Evolutionary conservation across 1,139 yeast species (phyloP), one percentile per base, ranked within the genome.

Genomic region (Meyerozyma carpophila): DNA sequence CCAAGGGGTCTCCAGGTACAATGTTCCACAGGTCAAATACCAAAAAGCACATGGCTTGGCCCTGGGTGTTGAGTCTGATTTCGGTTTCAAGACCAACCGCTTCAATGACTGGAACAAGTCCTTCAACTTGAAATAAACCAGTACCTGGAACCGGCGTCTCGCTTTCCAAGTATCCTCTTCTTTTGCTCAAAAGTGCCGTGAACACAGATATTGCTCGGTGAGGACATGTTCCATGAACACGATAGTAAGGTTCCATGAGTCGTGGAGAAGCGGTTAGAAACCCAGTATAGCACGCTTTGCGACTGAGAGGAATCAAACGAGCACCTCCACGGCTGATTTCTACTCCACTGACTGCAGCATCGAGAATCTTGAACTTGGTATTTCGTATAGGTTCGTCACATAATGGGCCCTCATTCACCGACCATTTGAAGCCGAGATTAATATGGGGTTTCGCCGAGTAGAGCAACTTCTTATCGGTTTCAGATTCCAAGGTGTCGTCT

Each of bases 1-100:
- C 96, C 52, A 91, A 61, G 5, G 98, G 98, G 64, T 91, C 90
- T 0, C 98, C 98, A 1, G 97, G 96, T 0, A 88, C 95, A 8
- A 71, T 61, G 16, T 78, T 77, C 96, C 97, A 94, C 47, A 71
- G 75, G 46, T 75, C 73, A 60, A 87, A 89, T 39, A 75, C 75
- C 49, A 84, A 61, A 37, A 79, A 80, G 40, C 90, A 79, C 68
- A 80, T 73, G 0, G 95, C 94, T 52, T 79, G 83, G 4, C 97
- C 96, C 49, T 80, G 82, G 0, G 96, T 80, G 20, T 83, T 79
- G 18, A 89, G 65, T 48, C 96, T 66, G 31, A 93, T 65, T 56
- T 93, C 98, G 0, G 95, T 81, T 58, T 88, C 96, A 41, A 94
- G 72, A 0, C 98, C 98, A 45, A 84, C 69, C 0, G 96, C 84